These are phyloP conservation scores for Hippophae gyantsensis DNA, from an alignment of 306 rosid species.

Conservation along the genomic window DNA sequence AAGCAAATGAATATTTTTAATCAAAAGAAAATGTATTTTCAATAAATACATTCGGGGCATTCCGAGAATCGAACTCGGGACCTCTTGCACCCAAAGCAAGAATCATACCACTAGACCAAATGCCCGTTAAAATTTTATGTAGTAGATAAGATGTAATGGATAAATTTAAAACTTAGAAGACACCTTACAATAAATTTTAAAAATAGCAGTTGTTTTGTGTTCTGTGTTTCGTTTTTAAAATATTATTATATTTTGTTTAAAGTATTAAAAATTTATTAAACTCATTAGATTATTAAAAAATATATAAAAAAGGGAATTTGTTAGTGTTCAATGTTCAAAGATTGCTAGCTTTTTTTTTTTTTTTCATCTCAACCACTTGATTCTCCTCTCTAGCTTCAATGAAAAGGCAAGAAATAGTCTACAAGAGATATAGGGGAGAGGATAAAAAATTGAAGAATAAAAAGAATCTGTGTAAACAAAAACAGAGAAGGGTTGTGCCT, in stretches of 20 bases:
- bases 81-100: slow-evolving; percentile 30
- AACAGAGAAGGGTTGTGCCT: slow-evolving; percentile 4
- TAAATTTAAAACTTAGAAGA: too few relatives aligned
- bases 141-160: too few relatives aligned
- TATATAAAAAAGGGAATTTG: too few relatives aligned
- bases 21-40: not conserved
- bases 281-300: too few relatives aligned
- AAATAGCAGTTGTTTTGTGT: too few relatives aligned
- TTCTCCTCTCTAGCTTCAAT: not conserved
- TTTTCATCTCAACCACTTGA: slow-evolving; percentile 11
- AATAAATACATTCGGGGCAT: slow-evolving; percentile 4
- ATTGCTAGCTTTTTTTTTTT: too few relatives aligned
- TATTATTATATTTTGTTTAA: too few relatives aligned
- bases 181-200: too few relatives aligned
- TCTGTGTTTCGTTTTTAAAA: too few relatives aligned
- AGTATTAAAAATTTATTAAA: too few relatives aligned
- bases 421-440: not conserved
- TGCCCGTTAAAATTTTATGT: slow-evolving; percentile 4
- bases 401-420: not conserved
- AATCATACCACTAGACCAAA: slow-evolving; percentile 29
- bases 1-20: too few relatives aligned
- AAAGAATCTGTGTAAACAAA: not conserved
- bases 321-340: too few relatives aligned
- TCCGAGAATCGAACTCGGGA: slow-evolving; percentile 20
- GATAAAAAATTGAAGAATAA: not conserved